A percentile compares a stretch with the other conserved stretches of the same genome.
phyloP scores from a whole-genome alignment of 768 basidiomycete genomes.

The Lactifluus hygrophoroides region DNA sequence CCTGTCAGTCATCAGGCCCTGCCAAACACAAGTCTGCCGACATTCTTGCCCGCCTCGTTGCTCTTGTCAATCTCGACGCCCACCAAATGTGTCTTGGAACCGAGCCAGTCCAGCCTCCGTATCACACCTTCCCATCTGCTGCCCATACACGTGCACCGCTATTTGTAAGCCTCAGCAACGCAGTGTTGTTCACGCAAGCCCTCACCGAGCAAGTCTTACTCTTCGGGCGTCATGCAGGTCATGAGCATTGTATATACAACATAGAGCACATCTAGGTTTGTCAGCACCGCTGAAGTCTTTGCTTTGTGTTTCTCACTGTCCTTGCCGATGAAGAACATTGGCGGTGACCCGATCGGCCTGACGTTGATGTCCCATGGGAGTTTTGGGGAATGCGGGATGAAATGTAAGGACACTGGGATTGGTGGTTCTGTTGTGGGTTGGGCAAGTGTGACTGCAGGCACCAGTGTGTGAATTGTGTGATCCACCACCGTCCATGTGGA shows the following conservation, averaged over 20 bases:
- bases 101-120: slow-evolving; percentile 57
- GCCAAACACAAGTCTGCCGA: slow-evolving; percentile 43
- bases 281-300: slow-evolving; percentile 29
- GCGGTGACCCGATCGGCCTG: slow-evolving; percentile 27
- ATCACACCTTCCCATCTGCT: slow-evolving; percentile 69
- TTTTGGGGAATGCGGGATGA: slow-evolving; percentile 47
- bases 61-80: slow-evolving; percentile 53
- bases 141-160: slow-evolving; percentile 49
- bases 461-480: slow-evolving; percentile 41
- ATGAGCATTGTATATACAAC: slow-evolving; percentile 50
- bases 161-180: slow-evolving; percentile 53
- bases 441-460: slow-evolving; percentile 46
- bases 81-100: slow-evolving; percentile 47
- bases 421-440: slow-evolving; percentile 62
- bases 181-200: slow-evolving; percentile 49
- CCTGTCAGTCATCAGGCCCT: slow-evolving; percentile 26
- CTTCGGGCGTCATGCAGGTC: slow-evolving; percentile 48
- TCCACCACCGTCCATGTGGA: slow-evolving; percentile 51
- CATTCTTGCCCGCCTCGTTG: slow-evolving; percentile 27
- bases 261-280: slow-evolving; percentile 55
- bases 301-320: slow-evolving; percentile 1
- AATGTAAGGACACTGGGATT: slow-evolving; percentile 34
- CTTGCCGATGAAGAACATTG: slow-evolving; percentile 21
- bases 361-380: slow-evolving; percentile 57
- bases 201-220: slow-evolving; percentile 54